Evolutionary conservation across 139 green algal genomes (phyloP), one percentile per base, ranked within the genome.

Genomic region (Chlamydomonas applanata): DNA sequence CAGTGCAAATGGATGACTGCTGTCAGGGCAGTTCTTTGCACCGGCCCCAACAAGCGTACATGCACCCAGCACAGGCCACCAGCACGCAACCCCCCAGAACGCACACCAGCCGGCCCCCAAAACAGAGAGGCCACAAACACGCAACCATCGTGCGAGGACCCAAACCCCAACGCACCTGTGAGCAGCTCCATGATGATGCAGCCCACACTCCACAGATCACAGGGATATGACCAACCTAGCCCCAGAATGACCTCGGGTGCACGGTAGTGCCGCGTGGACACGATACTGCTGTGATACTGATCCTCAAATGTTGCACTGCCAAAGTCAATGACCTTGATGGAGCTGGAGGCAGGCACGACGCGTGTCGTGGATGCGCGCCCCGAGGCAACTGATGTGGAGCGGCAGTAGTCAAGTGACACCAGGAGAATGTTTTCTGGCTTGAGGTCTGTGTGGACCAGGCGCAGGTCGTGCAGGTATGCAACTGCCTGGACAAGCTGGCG

Each of bases 361-460:
- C 54, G 69, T 17, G 62, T 46, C 13, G 53, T 64, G 61, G 45
- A 72, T 17, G 3, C 7, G 2, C 24, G 22, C 66, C 5, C 20
- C 20, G 24, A 63, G n/a, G 25, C 16, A 13, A 63, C 24, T 40
- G 66, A 72, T n/a, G 69, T 49, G 24, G 69, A 64, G 27, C 52
- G 49, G 73, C 75, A 46, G 75, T 94, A 89, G 17, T 92, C 82
- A 4, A 75, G 65, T 11, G 69, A 81, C 2, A 79, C 69, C 16
- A 98, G 81, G 61, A 99, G 85, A 61, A 99, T 97, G 89, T 99
- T 99, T 79, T 99, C 96, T 14, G 96, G 96, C 89, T 99, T 99
- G 2, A 99, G 80, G 79, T 99, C 96, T 69, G 96, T 99, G 87
- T 99, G 96, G 29, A 98, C 87, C 29, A 99, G 82, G 17, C 77